A percentile compares a stretch with the other conserved stretches of the same genome.
These are phyloP conservation scores for Fraxinus quadrangulata DNA, from an alignment of 257 asterid species.

Conservation along the genomic window DNA sequence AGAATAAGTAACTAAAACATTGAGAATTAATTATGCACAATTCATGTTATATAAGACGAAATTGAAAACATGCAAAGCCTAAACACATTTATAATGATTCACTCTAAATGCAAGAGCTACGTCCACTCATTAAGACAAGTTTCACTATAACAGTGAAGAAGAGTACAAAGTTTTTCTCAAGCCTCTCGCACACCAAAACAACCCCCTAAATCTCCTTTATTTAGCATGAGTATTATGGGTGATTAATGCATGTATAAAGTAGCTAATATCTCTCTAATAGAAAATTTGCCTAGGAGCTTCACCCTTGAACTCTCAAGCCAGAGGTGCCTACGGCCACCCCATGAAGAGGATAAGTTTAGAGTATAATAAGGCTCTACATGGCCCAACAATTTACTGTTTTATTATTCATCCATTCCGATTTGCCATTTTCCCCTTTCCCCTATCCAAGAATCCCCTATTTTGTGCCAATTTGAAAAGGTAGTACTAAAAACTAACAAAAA, in stretches of 20 bases:
- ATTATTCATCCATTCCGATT: background rate
- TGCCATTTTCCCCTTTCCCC: background rate
- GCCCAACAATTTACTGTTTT: background rate
- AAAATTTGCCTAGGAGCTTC: background rate
- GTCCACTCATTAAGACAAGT: too few relatives aligned
- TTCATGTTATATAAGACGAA: too few relatives aligned
- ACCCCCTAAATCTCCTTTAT: background rate
- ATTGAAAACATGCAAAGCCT: background rate
- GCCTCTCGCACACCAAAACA: background rate
- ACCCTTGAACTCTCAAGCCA: background rate
- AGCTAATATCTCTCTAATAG: background rate
- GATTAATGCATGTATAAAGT: background rate
- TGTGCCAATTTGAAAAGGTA: background rate
- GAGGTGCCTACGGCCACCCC: background rate
- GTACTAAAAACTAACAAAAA: background rate
- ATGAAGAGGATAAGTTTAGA: background rate
- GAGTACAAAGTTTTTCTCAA: too few relatives aligned
- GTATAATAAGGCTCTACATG: background rate
- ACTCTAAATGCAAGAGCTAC: too few relatives aligned
- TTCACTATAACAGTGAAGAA: too few relatives aligned
- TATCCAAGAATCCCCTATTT: constrained; percentile 2
- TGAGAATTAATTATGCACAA: background rate
- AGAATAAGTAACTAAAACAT: background rate
- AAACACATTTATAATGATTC: background rate
- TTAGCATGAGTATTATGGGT: background rate